These are phyloP conservation scores for Punctularia strigosozonata DNA, from an alignment of 768 basidiomycete species.

Conservation along the genomic window DNA sequence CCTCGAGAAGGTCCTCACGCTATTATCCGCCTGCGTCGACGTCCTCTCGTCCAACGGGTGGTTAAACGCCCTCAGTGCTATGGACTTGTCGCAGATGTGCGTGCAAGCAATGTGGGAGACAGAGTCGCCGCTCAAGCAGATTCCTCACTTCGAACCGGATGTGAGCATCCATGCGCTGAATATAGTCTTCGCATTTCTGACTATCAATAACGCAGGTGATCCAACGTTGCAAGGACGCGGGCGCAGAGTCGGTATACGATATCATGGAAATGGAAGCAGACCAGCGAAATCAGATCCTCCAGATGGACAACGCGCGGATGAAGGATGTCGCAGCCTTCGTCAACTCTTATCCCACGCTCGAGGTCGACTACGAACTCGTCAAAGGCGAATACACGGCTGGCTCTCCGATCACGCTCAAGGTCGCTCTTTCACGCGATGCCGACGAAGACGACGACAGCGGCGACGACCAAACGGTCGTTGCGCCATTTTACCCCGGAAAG, in stretches of 20 bases:
- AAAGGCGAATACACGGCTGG: constrained; percentile 82
- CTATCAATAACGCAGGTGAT: constrained; percentile 39
- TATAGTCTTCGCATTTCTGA: not conserved
- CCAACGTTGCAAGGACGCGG: constrained; percentile 71
- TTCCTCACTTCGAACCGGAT: constrained; percentile 91
- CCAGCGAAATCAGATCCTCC: constrained; percentile 65
- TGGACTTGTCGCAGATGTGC: constrained; percentile 99
- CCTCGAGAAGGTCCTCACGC: constrained; percentile 81
- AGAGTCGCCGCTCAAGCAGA: constrained; percentile 90
- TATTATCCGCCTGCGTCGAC: constrained; percentile 91
- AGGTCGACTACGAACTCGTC: constrained; percentile 78
- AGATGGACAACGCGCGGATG: constrained; percentile 84
- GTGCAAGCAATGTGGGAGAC: constrained; percentile 97
- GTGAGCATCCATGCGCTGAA: constrained; percentile 26
- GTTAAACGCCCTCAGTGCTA: constrained; percentile 88
- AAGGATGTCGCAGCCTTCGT: constrained; percentile 90
- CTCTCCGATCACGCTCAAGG: constrained; percentile 70
- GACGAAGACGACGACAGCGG: constrained; percentile 52
- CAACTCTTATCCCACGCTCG: constrained; percentile 95
- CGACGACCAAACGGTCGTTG: constrained; percentile 76
- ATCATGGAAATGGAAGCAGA: constrained; percentile 98
- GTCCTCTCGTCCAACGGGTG: constrained; percentile 97
- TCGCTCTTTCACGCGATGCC: constrained; percentile 69
- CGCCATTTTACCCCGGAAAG: constrained; percentile 83
- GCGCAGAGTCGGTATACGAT: constrained; percentile 87